A percentile compares a stretch with the other conserved stretches of the same genome.
Conservation (phyloP, 345 rosid species). For the Erodium maritimum region DNA sequence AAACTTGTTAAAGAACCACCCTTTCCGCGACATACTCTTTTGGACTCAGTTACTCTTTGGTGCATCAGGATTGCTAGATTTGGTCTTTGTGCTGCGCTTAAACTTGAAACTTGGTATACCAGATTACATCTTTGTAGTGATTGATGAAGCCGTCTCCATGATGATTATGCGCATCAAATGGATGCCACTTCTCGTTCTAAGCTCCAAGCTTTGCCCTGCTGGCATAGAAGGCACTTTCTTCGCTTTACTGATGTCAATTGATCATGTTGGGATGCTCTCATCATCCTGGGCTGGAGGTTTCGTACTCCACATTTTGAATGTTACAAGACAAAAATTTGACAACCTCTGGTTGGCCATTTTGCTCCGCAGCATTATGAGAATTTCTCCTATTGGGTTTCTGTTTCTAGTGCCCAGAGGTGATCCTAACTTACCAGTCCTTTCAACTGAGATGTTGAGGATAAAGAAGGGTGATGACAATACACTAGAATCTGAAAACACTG, state of each 20-base stretch:
- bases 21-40: slow-evolving; percentile 39
- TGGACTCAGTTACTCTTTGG: slow-evolving; percentile 54
- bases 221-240: slow-evolving; percentile 77
- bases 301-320: slow-evolving; percentile 36
- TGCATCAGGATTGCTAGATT: slow-evolving; percentile 55
- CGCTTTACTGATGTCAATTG: slow-evolving; percentile 68
- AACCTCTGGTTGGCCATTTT: slow-evolving; percentile 62
- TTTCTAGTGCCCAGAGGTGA: slow-evolving; percentile 50
- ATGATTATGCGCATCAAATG: slow-evolving; percentile 53
- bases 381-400: slow-evolving; percentile 42
- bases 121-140: slow-evolving; percentile 52
- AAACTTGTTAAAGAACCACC: slow-evolving; percentile 41
- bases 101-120: slow-evolving; percentile 55
- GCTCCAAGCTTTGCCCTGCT: slow-evolving; percentile 65
- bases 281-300: slow-evolving; percentile 62
- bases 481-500: slow-evolving; percentile 25
- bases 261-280: slow-evolving; percentile 40
- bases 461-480: slow-evolving; percentile 23
- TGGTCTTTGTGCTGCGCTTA: slow-evolving; percentile 47
- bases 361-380: slow-evolving; percentile 44
- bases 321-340: slow-evolving; percentile 49
- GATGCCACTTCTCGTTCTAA: slow-evolving; percentile 65
- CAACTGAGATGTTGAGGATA: slow-evolving; percentile 32
- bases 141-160: slow-evolving; percentile 40
- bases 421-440: slow-evolving; percentile 38